These are phyloP conservation scores for Annulohypoxylon truncatum DNA, from an alignment of 2,329 filamentous ascomycete genomes.

Conservation along the genomic window DNA sequence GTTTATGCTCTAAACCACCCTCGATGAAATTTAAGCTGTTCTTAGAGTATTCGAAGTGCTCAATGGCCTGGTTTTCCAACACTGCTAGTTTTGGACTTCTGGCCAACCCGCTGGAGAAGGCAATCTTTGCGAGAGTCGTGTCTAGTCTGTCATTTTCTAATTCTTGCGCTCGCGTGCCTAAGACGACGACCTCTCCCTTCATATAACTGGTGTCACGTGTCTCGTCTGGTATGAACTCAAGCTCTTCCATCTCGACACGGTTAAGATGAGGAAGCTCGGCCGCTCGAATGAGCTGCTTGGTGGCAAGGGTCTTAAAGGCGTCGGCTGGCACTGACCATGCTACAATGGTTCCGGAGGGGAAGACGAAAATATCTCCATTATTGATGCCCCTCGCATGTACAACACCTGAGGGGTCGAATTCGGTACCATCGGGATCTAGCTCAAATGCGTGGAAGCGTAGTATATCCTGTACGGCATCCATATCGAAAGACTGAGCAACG, in stretches of 20 bases:
- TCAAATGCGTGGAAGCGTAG: conserved; percentile 69
- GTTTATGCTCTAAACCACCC: conserved; percentile 68
- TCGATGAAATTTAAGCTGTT: conserved; percentile 80
- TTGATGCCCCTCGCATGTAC: conserved; percentile 71
- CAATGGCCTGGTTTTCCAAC: conserved; percentile 82
- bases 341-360: conserved; percentile 92
- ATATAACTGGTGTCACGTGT: conserved; percentile 79
- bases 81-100: conserved; percentile 94
- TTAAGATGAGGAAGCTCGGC: conserved; percentile 78
- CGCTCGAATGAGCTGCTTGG: conserved; percentile 78
- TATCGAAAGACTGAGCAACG: conserved; percentile 72
- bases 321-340: conserved; percentile 88
- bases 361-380: conserved; percentile 91
- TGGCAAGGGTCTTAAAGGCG: conserved; percentile 75
- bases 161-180: conserved; percentile 77
- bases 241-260: conserved; percentile 84
- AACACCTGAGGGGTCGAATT: conserved; percentile 71
- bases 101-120: conserved; percentile 93
- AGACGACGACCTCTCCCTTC: conserved; percentile 86
- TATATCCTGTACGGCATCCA: conserved; percentile 68
- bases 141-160: conserved; percentile 58
- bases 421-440: conserved; percentile 70
- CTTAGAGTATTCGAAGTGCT: conserved; percentile 89
- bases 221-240: conserved; percentile 85
- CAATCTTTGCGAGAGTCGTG: conserved; percentile 88